Base-by-base conservation (phyloP, 106 monocot genomes). In the Apostasia ramifera region DNA sequence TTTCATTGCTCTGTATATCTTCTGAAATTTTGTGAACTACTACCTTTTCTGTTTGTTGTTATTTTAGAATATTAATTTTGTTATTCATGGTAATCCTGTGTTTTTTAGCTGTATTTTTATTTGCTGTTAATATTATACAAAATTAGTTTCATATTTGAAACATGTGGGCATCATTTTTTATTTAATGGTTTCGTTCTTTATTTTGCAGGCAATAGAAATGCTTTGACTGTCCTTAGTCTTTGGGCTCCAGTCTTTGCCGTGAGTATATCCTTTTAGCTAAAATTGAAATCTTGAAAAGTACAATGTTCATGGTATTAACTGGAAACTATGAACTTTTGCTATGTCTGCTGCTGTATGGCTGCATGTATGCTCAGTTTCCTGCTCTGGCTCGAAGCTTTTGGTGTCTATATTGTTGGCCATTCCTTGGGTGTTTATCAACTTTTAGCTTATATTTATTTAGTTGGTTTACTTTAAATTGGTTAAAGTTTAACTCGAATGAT, bases 231-330 rank as follows among this genome's bases (percentile, higher is more conserved):
- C 45, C 83, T 87, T 58, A 90, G 92, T 71, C 76, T 98, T 2
- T 98, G 97, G 97, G 89, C 89, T 52, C 97, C 97, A 71, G 87
- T 98, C 13, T 74, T 92, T 61, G 92, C 97, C 10, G 97, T 98
- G 59, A 83, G 87, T 83, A 5, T 68, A 7, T 76, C 40, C 45
- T 49, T 66, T 53, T 40, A 10, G 6, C 53, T 53, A 12, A 10
- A 45, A 71, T 1, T 66, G 5, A 7, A 47, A 51, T 66, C 26
- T 26, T 26, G 26, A 26, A 15, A 55, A 55, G 7, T 64, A 43
- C 40, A 43, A 6, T 44, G 40, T 60, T 54, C 7, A n/a, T 42
- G 37, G 13, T 66, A 6, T 66, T 53, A 14, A 6, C 39, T 69
- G 69, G n/a, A 26, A 26, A 26, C 26, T 42, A 1, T 9, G 6